A percentile compares a stretch with the other conserved stretches of the same genome.
These are phyloP conservation scores for Scedosporium boydii DNA, from an alignment of 2,329 filamentous ascomycete genomes.

Conservation along the genomic window DNA sequence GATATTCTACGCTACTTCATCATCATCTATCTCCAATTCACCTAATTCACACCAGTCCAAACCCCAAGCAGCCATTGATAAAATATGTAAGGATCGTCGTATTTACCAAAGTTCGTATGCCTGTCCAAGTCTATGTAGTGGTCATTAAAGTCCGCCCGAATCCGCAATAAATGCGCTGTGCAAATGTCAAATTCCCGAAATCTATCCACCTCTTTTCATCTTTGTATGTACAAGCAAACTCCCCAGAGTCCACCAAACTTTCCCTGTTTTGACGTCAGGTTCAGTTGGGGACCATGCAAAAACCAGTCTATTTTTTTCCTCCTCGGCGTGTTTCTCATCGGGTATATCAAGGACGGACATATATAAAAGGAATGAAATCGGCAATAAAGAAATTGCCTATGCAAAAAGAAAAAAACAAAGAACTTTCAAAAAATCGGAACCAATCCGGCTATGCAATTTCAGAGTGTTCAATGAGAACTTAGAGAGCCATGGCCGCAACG, in stretches of 20 bases:
- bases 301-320: background rate
- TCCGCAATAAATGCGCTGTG: background rate
- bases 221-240: background rate
- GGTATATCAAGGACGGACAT: conserved; percentile 5
- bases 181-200: background rate
- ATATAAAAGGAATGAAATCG: conserved; percentile 6
- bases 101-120: background rate
- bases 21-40: background rate
- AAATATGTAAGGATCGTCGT: background rate
- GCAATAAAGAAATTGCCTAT: background rate
- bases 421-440: background rate
- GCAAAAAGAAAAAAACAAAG: background rate
- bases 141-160: background rate
- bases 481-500: conserved; percentile 12
- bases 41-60: background rate
- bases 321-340: background rate
- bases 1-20: too few species aligned
- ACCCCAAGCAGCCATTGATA: background rate
- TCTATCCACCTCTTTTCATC: background rate
- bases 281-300: background rate
- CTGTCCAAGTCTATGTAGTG: background rate
- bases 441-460: background rate
- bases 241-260: background rate
- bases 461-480: background rate
- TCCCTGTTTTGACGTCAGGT: background rate